Base-by-base conservation (phyloP, 139 green algal genomes). In the Chlamydomonas sp. region DNA sequence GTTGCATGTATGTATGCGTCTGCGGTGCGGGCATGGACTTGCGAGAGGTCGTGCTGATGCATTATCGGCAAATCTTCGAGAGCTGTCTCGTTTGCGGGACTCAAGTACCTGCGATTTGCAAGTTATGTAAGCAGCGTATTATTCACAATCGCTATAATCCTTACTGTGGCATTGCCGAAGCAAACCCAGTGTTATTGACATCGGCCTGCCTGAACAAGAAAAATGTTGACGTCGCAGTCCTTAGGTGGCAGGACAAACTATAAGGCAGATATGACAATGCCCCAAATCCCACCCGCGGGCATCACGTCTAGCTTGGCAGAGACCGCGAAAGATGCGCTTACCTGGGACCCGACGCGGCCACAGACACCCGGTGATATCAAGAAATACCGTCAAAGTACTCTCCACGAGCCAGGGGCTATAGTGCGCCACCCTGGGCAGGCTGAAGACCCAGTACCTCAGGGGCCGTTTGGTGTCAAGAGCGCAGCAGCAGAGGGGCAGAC, bases 391-490 rank as follows among this genome's bases (percentile, higher is more conserved):
- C 90, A 95, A 64, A 93, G 90, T 83, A 90, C 89, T 4, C 62
- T 95, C 49, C 95, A 97, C 85, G 91, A 94, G 87, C 93, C 95
- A 14, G 93, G 94, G 8, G 87, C 91, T n/a, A 94, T 94, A 1
- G 85, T 92, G 4, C 85, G 79, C n/a, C 95, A 96, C 84, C 92
- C 87, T 61, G 94, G 95, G 0, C 58, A 80, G 61, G 92, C 91
- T 3, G 88, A 91, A 17, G 94, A 96, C 77, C 4, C 87, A 5
- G 17, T 95, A 2, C 87, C 79, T 15, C 60, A 87, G 2, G 93
- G 92, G 1, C 85, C 90, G 0, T 97, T 94, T 79, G 94, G 94
- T 49, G 86, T 90, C 5, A 88, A 79, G 66, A 93, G 85, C 4
- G 77, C 91, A 1, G 77, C 84, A 18, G 87, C 81, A 62, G 66